Evolutionary conservation across 371 early-diverging fungal genomes (phyloP).

Genomic region (Umbelopsis sp.): DNA sequence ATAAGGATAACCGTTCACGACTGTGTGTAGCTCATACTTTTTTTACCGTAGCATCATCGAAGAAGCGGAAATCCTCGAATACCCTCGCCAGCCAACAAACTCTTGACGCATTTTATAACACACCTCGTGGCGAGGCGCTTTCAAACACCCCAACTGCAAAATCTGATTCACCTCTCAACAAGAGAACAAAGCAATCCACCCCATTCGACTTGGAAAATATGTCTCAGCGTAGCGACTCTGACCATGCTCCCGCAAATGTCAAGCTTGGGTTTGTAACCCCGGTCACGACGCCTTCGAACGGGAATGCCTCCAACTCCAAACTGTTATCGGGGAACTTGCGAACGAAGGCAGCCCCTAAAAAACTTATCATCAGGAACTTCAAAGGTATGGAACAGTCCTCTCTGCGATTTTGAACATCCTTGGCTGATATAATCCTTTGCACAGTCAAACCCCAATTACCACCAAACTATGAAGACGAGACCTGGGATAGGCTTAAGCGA

Average conservation of each 20-base stretch:
- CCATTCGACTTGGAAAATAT: neutral
- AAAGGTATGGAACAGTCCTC: neutral
- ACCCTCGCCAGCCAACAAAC: constrained; percentile 17
- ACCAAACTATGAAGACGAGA: constrained; percentile 63
- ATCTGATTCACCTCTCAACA: neutral
- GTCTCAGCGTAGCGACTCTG: neutral
- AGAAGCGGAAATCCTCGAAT: constrained; percentile 18
- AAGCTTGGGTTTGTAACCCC: constrained; percentile 18
- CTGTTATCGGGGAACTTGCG: constrained; percentile 1
- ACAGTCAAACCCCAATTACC: constrained; percentile 52
- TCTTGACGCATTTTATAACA: constrained; percentile 10
- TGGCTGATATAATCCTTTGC: neutral
- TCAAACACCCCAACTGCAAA: neutral
- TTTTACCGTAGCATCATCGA: constrained; percentile 1
- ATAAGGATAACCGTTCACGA: neutral
- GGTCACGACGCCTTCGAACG: neutral
- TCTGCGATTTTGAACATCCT: neutral
- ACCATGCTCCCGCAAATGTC: neutral
- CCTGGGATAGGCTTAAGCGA: constrained; percentile 66
- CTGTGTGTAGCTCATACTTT: neutral
- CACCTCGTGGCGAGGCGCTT: constrained; percentile 16
- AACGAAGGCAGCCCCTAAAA: neutral
- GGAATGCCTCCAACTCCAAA: neutral
- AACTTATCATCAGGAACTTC: constrained; percentile 3
- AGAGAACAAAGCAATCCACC: neutral